phyloP scores from a whole-genome alignment of 805 yeast genomes.

The Saturnispora galanensis region DNA sequence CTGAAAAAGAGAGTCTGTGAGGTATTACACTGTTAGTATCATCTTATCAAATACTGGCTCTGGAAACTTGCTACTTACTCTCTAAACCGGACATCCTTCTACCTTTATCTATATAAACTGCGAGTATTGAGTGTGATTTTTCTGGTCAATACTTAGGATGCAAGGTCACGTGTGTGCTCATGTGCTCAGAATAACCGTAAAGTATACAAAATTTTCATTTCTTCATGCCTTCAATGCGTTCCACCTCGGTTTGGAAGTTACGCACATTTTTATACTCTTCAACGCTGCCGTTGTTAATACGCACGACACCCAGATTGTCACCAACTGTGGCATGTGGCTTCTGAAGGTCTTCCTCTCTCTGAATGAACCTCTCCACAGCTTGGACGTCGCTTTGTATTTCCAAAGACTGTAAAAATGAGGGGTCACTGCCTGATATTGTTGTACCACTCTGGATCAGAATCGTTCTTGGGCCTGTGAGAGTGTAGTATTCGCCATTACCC shows the following conservation, averaged over 20 bases:
- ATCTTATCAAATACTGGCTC: too few species aligned
- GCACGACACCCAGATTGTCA: constrained; percentile 41
- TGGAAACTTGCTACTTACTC: constrained; percentile 23
- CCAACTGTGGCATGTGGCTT: constrained; percentile 22
- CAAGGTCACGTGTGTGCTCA: too few species aligned
- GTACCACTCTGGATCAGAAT: constrained; percentile 37
- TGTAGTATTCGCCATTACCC: constrained; percentile 36
- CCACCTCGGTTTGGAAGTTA: constrained; percentile 30
- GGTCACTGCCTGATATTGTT: neutral
- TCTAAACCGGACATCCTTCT: constrained; percentile 32
- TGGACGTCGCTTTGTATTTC: constrained; percentile 13
- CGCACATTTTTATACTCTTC: constrained; percentile 34
- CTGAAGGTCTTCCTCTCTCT: constrained; percentile 12
- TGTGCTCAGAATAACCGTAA: neutral
- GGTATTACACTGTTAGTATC: constrained; percentile 9
- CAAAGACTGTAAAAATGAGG: neutral
- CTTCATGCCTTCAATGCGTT: constrained; percentile 21
- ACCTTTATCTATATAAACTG: neutral
- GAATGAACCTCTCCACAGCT: constrained; percentile 19
- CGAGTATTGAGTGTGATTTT: neutral
- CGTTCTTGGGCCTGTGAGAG: constrained; percentile 46
- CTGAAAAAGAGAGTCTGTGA: constrained; percentile 51
- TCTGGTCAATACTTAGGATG: too few species aligned
- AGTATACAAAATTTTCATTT: neutral
- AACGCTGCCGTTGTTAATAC: constrained; percentile 33